Conservation (phyloP, 106 monocot species). For the Dendrobium nobile region DNA sequence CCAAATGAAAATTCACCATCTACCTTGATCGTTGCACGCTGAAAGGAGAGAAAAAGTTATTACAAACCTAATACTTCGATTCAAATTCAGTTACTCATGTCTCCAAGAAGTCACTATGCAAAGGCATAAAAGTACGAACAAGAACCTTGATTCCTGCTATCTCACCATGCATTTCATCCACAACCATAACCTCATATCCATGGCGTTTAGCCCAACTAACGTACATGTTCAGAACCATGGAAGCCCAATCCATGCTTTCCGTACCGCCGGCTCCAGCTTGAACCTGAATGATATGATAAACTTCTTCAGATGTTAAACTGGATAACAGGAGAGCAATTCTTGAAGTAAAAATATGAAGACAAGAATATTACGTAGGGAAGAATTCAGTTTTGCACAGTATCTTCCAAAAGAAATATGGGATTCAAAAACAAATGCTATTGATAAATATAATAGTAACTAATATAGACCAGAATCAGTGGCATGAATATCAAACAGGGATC, state of each 20-base stretch:
- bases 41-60: conserved; percentile 9
- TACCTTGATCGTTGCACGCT: conserved; percentile 93
- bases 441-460: background rate
- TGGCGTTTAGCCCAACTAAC: conserved; percentile 68
- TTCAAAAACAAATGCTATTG: background rate
- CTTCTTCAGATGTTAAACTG: conserved; percentile 1
- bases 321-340: background rate
- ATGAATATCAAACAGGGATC: background rate
- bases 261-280: conserved; percentile 99
- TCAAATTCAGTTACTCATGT: background rate
- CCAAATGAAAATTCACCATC: conserved; percentile 95
- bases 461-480: background rate
- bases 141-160: conserved; percentile 98
- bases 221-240: conserved; percentile 97
- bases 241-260: conserved; percentile 99
- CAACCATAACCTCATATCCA: conserved; percentile 61
- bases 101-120: background rate
- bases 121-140: conserved; percentile 17
- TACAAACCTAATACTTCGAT: background rate
- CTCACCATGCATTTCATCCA: conserved; percentile 99
- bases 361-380: background rate
- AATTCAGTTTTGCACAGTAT: background rate
- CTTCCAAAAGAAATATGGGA: background rate
- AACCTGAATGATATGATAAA: conserved; percentile 46
- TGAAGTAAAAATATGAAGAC: background rate